phyloP scores from a whole-genome alignment of 768 basidiomycete genomes.

The Lentinula aciculospora region DNA sequence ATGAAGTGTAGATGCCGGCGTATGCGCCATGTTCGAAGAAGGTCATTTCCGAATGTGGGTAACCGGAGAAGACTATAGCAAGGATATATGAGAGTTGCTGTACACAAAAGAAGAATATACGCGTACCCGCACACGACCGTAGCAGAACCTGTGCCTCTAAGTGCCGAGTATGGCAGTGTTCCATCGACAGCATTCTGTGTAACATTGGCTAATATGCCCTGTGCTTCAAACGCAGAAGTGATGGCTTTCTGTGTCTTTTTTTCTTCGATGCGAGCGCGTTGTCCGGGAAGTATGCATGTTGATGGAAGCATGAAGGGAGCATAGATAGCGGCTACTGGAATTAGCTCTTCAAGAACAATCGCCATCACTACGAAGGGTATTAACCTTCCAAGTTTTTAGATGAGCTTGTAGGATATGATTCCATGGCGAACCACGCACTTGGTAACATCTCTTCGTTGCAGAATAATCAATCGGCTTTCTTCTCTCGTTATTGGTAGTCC shows the following conservation, averaged over 20 bases:
- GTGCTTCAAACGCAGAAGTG: conserved; percentile 30
- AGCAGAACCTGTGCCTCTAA: conserved; percentile 25
- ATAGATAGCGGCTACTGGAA: conserved; percentile 82
- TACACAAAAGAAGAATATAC: not conserved
- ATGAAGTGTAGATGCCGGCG: conserved; percentile 39
- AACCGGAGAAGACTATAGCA: conserved; percentile 31
- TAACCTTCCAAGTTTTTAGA: conserved; percentile 31
- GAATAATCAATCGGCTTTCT: conserved; percentile 65
- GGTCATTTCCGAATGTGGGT: conserved; percentile 37
- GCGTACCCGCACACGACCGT: conserved; percentile 57
- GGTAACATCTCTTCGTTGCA: conserved; percentile 59
- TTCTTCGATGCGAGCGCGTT: conserved; percentile 58
- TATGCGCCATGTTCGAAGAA: conserved; percentile 38
- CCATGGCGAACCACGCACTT: conserved; percentile 41
- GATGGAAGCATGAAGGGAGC: conserved; percentile 83
- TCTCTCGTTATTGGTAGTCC: conserved; percentile 59
- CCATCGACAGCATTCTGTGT: conserved; percentile 26
- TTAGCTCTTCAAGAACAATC: conserved; percentile 70
- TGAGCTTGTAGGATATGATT: conserved; percentile 19
- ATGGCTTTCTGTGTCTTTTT: conserved; percentile 46
- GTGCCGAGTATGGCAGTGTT: conserved; percentile 25
- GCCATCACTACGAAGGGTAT: conserved; percentile 76
- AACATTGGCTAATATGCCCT: conserved; percentile 27
- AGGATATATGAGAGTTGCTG: not conserved
- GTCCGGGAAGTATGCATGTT: conserved; percentile 80